Percentiles rank a stretch among this genome's conserved stretches.
Evolutionary conservation across 2,329 filamentous ascomycete species (phyloP).

Genomic region (Penicillium digitatum): DNA sequence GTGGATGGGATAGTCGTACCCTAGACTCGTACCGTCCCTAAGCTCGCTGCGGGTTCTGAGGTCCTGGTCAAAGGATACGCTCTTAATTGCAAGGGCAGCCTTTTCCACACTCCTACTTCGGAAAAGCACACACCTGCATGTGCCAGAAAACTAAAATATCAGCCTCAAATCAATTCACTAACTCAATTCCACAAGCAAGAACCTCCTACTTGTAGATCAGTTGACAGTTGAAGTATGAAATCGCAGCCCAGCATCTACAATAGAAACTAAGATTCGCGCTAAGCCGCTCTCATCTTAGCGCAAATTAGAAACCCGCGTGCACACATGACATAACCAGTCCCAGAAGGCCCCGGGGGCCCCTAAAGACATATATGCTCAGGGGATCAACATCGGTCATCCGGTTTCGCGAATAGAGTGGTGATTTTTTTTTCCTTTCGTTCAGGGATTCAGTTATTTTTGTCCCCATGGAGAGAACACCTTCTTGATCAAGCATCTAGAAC

Average conservation of each 20-base stretch:
- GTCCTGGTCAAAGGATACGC: background rate
- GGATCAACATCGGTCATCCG: conserved; percentile 8
- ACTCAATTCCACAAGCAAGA: background rate
- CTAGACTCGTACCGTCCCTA: conserved; percentile 28
- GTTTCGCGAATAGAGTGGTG: background rate
- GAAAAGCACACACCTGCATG: background rate
- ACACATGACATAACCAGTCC: background rate
- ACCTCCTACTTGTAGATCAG: background rate
- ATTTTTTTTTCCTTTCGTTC: background rate
- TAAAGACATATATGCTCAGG: background rate
- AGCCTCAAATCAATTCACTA: background rate
- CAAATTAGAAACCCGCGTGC: background rate
- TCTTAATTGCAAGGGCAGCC: background rate
- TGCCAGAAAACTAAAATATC: background rate
- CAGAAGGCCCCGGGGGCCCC: background rate
- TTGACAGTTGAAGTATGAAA: background rate
- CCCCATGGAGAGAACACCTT: background rate
- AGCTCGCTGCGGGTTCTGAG: background rate
- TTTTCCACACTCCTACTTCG: background rate
- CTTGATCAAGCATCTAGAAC: background rate
- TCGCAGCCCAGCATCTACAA: background rate
- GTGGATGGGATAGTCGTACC: conserved; percentile 2
- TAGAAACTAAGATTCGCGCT: conserved; percentile 1
- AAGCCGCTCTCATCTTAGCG: conserved; percentile 1
- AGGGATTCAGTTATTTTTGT: background rate